Evolutionary conservation across 768 basidiomycete genomes (phyloP).

Genomic region (Boletellus ananiceps): DNA sequence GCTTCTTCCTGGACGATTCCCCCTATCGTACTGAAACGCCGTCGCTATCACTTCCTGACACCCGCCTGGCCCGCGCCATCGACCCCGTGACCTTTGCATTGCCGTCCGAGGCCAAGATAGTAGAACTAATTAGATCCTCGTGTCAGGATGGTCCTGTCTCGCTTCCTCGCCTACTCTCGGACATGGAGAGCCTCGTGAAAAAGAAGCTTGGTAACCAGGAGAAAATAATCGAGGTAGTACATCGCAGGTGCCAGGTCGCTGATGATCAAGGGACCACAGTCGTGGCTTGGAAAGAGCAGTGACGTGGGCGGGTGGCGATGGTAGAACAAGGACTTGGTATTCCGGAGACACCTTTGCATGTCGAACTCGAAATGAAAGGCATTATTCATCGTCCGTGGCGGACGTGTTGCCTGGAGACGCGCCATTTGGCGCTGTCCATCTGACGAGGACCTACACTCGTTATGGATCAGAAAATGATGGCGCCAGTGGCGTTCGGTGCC

Average conservation of each 20-base stretch:
- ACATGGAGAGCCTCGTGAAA: constrained; percentile 20
- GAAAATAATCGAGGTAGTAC: constrained; percentile 74
- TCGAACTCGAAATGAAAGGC: not conserved
- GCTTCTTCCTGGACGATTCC: constrained; percentile 65
- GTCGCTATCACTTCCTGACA: constrained; percentile 38
- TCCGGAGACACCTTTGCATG: not conserved
- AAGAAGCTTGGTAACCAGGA: constrained; percentile 58
- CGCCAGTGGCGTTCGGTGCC: constrained; percentile 16
- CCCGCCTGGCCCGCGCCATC: constrained; percentile 24
- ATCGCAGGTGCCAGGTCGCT: constrained; percentile 59
- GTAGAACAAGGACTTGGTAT: constrained; percentile 12
- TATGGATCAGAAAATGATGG: constrained; percentile 26
- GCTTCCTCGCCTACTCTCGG: constrained; percentile 19
- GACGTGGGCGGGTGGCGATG: constrained; percentile 9
- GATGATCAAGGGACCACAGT: constrained; percentile 41
- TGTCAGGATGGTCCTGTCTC: constrained; percentile 39
- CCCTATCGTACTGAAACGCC: constrained; percentile 44
- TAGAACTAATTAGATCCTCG: constrained; percentile 45
- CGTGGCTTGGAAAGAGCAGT: constrained; percentile 24
- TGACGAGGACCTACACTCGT: constrained; percentile 1
- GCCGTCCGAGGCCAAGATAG: constrained; percentile 75
- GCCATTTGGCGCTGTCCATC: not conserved
- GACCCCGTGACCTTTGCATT: constrained; percentile 47
- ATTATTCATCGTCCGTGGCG: not conserved
- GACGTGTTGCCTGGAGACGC: not conserved